phyloP scores from a whole-genome alignment of 176 grass and related monocot species.

The Musa acuminata region DNA sequence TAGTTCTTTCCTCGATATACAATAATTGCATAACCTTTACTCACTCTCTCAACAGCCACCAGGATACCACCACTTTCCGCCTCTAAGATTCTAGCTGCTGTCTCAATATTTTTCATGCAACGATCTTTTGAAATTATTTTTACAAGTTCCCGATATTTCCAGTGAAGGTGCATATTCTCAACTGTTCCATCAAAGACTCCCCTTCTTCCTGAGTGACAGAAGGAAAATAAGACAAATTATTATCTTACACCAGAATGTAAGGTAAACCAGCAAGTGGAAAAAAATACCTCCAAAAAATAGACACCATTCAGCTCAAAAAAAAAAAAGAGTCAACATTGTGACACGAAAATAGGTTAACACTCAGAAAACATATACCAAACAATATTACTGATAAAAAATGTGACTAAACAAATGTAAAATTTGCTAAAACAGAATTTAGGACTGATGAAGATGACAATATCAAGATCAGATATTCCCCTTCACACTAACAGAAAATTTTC shows the following conservation, averaged over 20 bases:
- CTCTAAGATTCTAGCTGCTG: conserved; percentile 58
- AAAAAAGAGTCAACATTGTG: background rate
- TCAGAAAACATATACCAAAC: background rate
- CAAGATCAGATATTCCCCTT: background rate
- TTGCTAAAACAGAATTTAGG: background rate
- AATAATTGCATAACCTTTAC: conserved; percentile 90
- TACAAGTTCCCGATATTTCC: conserved; percentile 89
- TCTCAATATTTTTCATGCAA: conserved; percentile 48
- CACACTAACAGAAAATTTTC: no score
- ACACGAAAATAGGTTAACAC: background rate
- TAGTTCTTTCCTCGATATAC: conserved; percentile 93
- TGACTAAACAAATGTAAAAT: background rate
- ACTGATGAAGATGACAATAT: background rate
- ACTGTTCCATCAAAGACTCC: conserved; percentile 90
- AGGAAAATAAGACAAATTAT: background rate
- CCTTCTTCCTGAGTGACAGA: conserved; percentile 56
- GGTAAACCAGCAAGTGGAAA: background rate
- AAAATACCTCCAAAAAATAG: background rate
- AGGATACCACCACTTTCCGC: conserved; percentile 88
- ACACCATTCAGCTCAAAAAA: background rate
- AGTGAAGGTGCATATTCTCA: conserved; percentile 97
- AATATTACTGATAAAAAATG: background rate
- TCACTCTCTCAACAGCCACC: conserved; percentile 72
- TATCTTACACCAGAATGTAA: background rate
- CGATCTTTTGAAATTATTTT: conserved; percentile 88